phyloP scores from a whole-genome alignment of 2,329 filamentous ascomycete species.

The Orbilia quercus region DNA sequence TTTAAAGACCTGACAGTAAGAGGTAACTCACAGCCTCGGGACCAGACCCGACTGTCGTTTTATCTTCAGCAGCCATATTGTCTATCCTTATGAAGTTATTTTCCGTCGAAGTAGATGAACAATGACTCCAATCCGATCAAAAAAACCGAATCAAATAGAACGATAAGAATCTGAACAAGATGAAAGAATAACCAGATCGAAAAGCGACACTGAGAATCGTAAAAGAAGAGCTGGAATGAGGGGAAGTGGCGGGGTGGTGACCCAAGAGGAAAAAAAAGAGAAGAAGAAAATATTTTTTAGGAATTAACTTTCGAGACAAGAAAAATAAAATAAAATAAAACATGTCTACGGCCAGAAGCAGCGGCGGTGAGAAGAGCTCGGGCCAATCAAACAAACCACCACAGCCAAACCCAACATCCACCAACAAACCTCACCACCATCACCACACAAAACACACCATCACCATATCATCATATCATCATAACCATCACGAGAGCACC shows the following conservation, averaged over 20 bases:
- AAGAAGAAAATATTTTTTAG: slow-evolving; percentile 33
- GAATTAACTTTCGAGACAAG: slow-evolving; percentile 29
- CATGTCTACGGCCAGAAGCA: background rate
- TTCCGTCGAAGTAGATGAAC: background rate
- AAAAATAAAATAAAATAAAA: no score
- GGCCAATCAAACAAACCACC: slow-evolving; percentile 28
- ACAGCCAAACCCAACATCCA: background rate
- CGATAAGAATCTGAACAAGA: background rate
- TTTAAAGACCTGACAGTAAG: background rate
- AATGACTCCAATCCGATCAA: background rate
- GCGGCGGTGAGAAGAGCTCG: slow-evolving; percentile 25
- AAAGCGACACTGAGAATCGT: slow-evolving; percentile 3
- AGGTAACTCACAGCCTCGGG: slow-evolving; percentile 36
- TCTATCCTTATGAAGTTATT: background rate
- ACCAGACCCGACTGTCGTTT: slow-evolving; percentile 40
- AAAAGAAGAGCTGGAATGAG: slow-evolving; percentile 16
- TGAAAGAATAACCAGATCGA: background rate
- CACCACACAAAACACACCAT: slow-evolving; percentile 1
- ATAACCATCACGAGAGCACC: slow-evolving; percentile 1
- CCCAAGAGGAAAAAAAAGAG: slow-evolving; percentile 37
- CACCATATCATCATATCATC: slow-evolving; percentile 5
- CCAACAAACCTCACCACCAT: background rate
- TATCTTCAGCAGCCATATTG: slow-evolving; percentile 26
- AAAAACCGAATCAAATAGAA: slow-evolving; percentile 1
- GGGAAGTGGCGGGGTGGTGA: slow-evolving; percentile 39